phyloP scores from a whole-genome alignment of 106 monocot species.

The Acanthochlamys bracteata region DNA sequence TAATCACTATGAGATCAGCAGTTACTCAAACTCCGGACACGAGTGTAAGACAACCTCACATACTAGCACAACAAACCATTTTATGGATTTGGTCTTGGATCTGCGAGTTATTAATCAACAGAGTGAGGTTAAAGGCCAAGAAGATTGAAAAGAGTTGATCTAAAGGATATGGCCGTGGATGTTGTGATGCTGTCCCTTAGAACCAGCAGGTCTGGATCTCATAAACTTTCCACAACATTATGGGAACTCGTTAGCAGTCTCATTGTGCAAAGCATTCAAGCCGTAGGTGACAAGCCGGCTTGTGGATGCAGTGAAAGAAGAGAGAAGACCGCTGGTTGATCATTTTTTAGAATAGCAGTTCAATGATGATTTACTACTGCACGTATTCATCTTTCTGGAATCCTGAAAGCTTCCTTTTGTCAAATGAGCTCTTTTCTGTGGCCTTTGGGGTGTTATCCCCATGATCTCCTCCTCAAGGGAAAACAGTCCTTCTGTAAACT shows the following conservation, averaged over 20 bases:
- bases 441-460: conserved; percentile 74
- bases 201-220: conserved; percentile 80
- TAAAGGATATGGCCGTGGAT: conserved; percentile 78
- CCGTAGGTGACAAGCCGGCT: conserved; percentile 58
- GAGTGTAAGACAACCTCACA: conserved; percentile 69
- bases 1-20: conserved; percentile 94
- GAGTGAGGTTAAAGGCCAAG: conserved; percentile 72
- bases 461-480: conserved; percentile 1
- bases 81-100: conserved; percentile 75
- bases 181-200: conserved; percentile 90
- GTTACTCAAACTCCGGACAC: conserved; percentile 64
- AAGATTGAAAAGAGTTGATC: conserved; percentile 27
- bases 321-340: conserved; percentile 15
- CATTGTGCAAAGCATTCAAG: conserved; percentile 41
- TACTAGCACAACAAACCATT: conserved; percentile 81
- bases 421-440: conserved; percentile 85
- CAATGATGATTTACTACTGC: conserved; percentile 9
- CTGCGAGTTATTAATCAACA: conserved; percentile 66
- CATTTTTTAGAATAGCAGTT: conserved; percentile 20
- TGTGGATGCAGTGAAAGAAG: conserved; percentile 49
- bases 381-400: conserved; percentile 68
- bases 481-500: no score
- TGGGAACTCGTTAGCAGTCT: conserved; percentile 21
- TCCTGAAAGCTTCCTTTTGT: conserved; percentile 90
- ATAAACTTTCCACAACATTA: conserved; percentile 31